Percentiles rank a stretch among this genome's conserved stretches.
Conservation (phyloP, 768 basidiomycete genomes). For the Xanthoconium stramineum region DNA sequence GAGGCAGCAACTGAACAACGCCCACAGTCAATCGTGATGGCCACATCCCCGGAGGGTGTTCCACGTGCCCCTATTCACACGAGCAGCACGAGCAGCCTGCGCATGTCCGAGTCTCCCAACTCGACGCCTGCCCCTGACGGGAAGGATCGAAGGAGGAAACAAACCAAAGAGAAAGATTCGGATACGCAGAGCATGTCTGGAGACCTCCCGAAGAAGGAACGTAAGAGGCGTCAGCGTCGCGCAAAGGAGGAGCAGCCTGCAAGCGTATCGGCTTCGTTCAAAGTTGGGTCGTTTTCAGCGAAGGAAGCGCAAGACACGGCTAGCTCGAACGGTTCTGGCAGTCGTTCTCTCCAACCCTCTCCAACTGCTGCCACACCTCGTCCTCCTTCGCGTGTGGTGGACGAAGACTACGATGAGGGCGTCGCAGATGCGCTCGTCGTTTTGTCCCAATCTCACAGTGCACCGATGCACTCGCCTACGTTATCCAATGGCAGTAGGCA, state of each 20-base stretch:
- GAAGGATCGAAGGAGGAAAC: slow-evolving; percentile 45
- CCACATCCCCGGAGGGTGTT: slow-evolving; percentile 45
- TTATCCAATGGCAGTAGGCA: slow-evolving; percentile 57
- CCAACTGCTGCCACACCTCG: slow-evolving; percentile 60
- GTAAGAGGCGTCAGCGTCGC: slow-evolving; percentile 45
- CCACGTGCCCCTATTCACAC: slow-evolving; percentile 28
- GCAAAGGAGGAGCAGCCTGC: slow-evolving; percentile 43
- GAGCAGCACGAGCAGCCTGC: slow-evolving; percentile 31
- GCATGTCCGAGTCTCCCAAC: slow-evolving; percentile 62
- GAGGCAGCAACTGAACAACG: slow-evolving; percentile 33
- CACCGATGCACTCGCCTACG: slow-evolving; percentile 48
- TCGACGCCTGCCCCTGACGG: slow-evolving; percentile 39
- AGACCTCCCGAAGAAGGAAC: slow-evolving; percentile 56
- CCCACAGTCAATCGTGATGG: slow-evolving; percentile 37
- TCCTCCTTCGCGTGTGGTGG: slow-evolving; percentile 65
- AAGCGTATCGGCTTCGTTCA: slow-evolving; percentile 33
- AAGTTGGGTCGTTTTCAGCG: slow-evolving; percentile 32
- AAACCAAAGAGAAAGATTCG: slow-evolving; percentile 49
- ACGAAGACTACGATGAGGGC: slow-evolving; percentile 94
- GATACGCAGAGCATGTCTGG: slow-evolving; percentile 33
- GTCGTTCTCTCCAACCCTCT: slow-evolving; percentile 66
- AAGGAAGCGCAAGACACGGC: slow-evolving; percentile 57
- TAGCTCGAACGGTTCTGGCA: slow-evolving; percentile 63
- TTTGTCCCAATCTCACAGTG: slow-evolving; percentile 45
- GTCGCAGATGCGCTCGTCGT: slow-evolving; percentile 84